Conservation (phyloP, 2,329 filamentous ascomycete species). For the Diatrype stigma region DNA sequence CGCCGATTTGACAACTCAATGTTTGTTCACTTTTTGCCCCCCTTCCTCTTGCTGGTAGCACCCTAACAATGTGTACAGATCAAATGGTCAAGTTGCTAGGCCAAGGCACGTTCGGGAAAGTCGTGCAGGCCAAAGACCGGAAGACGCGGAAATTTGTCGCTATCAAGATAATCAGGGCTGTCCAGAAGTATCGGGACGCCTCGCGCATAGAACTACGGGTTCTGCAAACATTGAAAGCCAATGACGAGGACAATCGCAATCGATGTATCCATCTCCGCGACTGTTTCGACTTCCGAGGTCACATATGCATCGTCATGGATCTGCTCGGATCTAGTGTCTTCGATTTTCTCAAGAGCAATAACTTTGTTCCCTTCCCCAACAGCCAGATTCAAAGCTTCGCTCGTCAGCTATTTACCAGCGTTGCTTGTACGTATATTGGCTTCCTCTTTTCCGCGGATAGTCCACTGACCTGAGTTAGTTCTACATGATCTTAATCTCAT, state of each 20-base stretch:
- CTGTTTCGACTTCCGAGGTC: constrained; percentile 94
- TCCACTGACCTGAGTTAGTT: constrained; percentile 49
- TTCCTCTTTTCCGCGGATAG: background rate
- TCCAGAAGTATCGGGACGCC: constrained; percentile 96
- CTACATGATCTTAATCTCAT: constrained; percentile 96
- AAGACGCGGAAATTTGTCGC: constrained; percentile 75
- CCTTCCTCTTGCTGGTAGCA: background rate
- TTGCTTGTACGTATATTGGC: constrained; percentile 74
- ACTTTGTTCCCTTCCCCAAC: constrained; percentile 95
- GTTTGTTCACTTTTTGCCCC: constrained; percentile 49
- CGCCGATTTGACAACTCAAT: constrained; percentile 80
- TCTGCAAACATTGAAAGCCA: constrained; percentile 83
- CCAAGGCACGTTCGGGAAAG: constrained; percentile 97
- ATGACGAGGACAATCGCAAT: constrained; percentile 88
- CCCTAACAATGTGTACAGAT: constrained; percentile 49
- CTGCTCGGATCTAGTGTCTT: constrained; percentile 92
- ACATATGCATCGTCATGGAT: constrained; percentile 83
- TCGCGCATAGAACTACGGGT: constrained; percentile 92
- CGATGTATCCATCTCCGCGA: constrained; percentile 95
- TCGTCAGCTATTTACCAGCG: constrained; percentile 92
- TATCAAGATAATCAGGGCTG: constrained; percentile 96
- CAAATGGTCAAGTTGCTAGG: constrained; percentile 85
- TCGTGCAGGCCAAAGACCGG: constrained; percentile 85
- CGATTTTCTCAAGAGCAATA: constrained; percentile 93
- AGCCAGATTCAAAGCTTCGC: constrained; percentile 98